Evolutionary conservation across 306 rosid genomes (phyloP), one percentile per base, ranked within the genome.

Genomic region (Psophocarpus tetragonolobus): DNA sequence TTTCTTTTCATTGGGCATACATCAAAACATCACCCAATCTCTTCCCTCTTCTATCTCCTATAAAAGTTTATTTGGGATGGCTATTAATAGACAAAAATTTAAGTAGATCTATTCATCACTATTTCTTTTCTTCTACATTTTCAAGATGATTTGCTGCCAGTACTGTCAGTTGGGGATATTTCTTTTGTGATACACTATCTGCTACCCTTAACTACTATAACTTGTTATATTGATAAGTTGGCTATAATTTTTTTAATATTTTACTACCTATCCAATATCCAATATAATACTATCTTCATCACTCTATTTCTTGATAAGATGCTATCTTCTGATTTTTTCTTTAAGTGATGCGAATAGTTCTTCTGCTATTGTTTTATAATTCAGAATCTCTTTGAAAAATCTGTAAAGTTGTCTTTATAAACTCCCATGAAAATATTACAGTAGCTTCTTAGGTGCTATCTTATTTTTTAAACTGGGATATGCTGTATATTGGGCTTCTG

Each of bases 301-400:
- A 26, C 26, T 77, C 66, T 56, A 36, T 79, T 45, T 44, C 73
- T 62, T 61, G 67, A 50, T 26, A 61, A 71, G 56, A 50, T 27
- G 61, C 56, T 62, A 7, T 24, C 38, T 35, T 21, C 29, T 21
- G 42, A 79, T 53, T 53, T 53, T n/a, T 60, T 70, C 36, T 29
- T 33, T 61, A 35, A 44, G 27, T 79, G 18, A 44, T 79, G 24
- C 64, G 32, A 5, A 61, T 79, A 33, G 61, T 9, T n/a, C 35
- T 27, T 24, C 14, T 4, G 8, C 2, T 26, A 29, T 58, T 58
- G 29, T 53, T 53, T 53, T 20, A 5, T 0, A 20, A 7, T 45
- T 45, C 53, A 15, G 53, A 15, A 45, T 14, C 53, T 4, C 53
- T 15, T 45, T 45, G 0, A 45, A 15, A 45, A 45, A 45, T 14